phyloP scores from a whole-genome alignment of 2,329 filamentous ascomycete genomes.

The Cucurbitaria berberidis region DNA sequence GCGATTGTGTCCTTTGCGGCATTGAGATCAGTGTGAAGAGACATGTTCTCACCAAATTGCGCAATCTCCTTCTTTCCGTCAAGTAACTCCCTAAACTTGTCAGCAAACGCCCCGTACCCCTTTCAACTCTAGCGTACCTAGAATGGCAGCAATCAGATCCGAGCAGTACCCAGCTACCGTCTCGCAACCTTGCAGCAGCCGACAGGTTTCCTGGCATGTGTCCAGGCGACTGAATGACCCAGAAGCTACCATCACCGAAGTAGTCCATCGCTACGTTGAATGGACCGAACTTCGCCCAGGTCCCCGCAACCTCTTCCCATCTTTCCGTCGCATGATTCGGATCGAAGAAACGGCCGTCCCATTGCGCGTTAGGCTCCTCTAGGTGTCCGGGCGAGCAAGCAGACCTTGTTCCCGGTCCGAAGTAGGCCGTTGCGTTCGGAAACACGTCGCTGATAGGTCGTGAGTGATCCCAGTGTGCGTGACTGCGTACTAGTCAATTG shows the following conservation, averaged over 20 bases:
- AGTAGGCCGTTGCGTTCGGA: conserved; percentile 38
- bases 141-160: conserved; percentile 46
- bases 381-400: conserved; percentile 42
- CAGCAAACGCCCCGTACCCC: not conserved
- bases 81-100: conserved; percentile 31
- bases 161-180: conserved; percentile 41
- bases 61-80: conserved; percentile 37
- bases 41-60: conserved; percentile 32
- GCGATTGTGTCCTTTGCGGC: conserved; percentile 36
- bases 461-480: conserved; percentile 45
- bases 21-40: conserved; percentile 34
- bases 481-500: conserved; percentile 21
- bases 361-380: conserved; percentile 31
- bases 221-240: conserved; percentile 47
- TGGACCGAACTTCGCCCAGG: conserved; percentile 43
- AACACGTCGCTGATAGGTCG: conserved; percentile 38
- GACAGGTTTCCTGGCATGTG: conserved; percentile 51
- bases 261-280: conserved; percentile 47
- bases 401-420: conserved; percentile 38
- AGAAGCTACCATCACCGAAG: conserved; percentile 50
- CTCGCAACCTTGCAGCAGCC: conserved; percentile 32
- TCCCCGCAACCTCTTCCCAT: conserved; percentile 34
- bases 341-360: conserved; percentile 45
- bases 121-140: conserved; percentile 20
- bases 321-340: conserved; percentile 35